Evolutionary conservation across 2,329 filamentous ascomycete species (phyloP).

Genomic region (Didymella keratinophila): DNA sequence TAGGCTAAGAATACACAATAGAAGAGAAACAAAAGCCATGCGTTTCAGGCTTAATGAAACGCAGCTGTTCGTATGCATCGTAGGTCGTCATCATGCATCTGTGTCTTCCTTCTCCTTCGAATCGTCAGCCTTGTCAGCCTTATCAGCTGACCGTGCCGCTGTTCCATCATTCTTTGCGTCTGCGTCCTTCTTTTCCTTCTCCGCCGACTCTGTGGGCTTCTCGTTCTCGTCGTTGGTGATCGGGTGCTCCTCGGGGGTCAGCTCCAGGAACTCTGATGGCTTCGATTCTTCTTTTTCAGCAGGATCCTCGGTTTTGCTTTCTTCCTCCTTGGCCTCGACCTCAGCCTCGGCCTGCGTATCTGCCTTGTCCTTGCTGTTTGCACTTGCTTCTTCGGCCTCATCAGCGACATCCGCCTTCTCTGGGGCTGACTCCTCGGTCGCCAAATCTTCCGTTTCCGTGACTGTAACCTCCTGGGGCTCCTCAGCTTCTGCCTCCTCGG

Average conservation of each 20-base stretch:
- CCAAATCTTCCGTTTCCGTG: not conserved
- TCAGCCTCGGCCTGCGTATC: slow-evolving; percentile 1
- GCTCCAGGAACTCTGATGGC: slow-evolving; percentile 9
- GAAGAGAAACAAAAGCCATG: slow-evolving; percentile 9
- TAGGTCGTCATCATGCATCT: slow-evolving; percentile 17
- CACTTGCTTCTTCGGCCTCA: slow-evolving; percentile 18
- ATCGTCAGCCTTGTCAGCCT: slow-evolving; percentile 12
- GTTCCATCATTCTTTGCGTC: slow-evolving; percentile 1
- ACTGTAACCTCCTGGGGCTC: slow-evolving; percentile 10
- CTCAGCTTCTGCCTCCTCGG: slow-evolving; percentile 6
- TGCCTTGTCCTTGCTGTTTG: slow-evolving; percentile 5
- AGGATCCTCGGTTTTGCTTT: not conserved
- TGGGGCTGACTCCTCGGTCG: slow-evolving; percentile 1
- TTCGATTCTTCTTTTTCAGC: not conserved
- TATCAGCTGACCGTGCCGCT: not conserved
- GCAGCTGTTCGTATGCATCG: slow-evolving; percentile 12
- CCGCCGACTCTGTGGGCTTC: slow-evolving; percentile 2
- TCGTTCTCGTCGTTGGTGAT: slow-evolving; percentile 7
- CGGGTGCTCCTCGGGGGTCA: slow-evolving; percentile 8
- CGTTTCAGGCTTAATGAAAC: not conserved
- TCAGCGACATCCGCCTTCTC: not conserved
- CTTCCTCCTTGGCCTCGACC: slow-evolving; percentile 8
- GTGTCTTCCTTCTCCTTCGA: slow-evolving; percentile 4
- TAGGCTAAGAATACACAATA: slow-evolving; percentile 17
- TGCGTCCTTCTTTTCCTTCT: slow-evolving; percentile 7